These are phyloP conservation scores for Magnolia sinica DNA, from an alignment of 164 flowering plant species.

Conservation along the genomic window DNA sequence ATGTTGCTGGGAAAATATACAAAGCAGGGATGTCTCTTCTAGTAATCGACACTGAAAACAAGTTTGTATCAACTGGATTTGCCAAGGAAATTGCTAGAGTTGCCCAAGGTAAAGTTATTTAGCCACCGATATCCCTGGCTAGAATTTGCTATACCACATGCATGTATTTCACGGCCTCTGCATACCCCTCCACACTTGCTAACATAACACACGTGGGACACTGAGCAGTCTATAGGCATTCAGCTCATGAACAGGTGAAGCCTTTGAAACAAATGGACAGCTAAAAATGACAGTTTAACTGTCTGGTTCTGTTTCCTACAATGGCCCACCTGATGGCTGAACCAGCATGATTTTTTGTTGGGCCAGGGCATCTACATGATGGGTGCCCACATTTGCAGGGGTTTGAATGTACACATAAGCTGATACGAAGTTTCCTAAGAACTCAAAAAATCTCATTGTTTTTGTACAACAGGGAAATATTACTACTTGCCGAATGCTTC, in stretches of 20 bases:
- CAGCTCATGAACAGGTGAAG: too few species aligned
- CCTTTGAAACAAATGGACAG: too few species aligned
- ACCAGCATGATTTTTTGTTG: too few species aligned
- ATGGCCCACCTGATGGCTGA: too few species aligned
- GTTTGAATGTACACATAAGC: too few species aligned
- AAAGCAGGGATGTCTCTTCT: conserved; percentile 97
- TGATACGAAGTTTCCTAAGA: neutral
- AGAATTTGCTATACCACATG: neutral
- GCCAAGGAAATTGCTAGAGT: conserved; percentile 97
- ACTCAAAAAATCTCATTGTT: neutral
- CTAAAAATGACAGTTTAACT: too few species aligned
- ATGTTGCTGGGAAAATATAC: conserved; percentile 92
- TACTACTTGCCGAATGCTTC: conserved; percentile 98
- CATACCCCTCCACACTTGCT: neutral
- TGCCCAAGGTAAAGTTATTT: conserved; percentile 63
- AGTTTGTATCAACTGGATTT: conserved; percentile 95
- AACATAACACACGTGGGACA: neutral
- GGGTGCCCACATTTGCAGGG: too few species aligned
- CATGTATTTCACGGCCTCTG: neutral
- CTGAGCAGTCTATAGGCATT: neutral
- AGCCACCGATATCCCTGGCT: neutral
- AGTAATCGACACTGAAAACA: conserved; percentile 94
- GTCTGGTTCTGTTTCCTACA: too few species aligned
- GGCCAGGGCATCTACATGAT: too few species aligned
- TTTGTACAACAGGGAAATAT: conserved; percentile 67